Base-by-base conservation (phyloP, 352 stramenopile genomes). In the Phytophthora kernoviae region DNA sequence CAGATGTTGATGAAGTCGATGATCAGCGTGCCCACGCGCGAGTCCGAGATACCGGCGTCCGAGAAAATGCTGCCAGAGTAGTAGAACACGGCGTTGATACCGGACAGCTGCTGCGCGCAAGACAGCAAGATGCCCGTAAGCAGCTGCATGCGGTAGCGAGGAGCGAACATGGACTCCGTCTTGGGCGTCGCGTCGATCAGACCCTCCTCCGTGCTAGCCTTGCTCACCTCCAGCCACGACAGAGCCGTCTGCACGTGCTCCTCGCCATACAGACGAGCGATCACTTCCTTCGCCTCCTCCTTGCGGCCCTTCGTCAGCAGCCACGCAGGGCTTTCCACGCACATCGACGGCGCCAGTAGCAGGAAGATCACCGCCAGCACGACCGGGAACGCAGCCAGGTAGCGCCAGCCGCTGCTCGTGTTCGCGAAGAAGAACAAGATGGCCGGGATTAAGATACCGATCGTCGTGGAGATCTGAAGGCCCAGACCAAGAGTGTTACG, bases 91-190 rank as follows among this genome's bases (percentile, higher is more conserved):
- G 15, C 39, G 39, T 45, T 45, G 39, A 45, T 45, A 24, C 39
- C 39, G 5, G 39, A 45, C 14, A 45, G 50, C 33, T 70, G 56
- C 30, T 66, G 56, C 21, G 62, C 41, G 8, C 60, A 73, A 20
- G 34, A 80, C 60, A 32, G 70, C 64, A 58, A 65, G 48, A 87
- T 79, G 8, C 71, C 80, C 0, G 64, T 75, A 6, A 88, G 67
- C 54, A 87, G 75, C 58, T 85, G 73, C 39, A 56, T 27, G 27
- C 60, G 52, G 47, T 49, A 55, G 17, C 26, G 36, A 18, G 48
- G 48, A 0, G 49, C 42, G 12, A 85, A 46, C 30, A 55, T 32
- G 4, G 33, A 36, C 48, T 55, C 50, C 39, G 34, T 34, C 44
- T 33, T 34, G 6, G 50, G 43, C 9, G 49, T 30, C 24, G 24